Base-by-base conservation (phyloP, 768 basidiomycete species). In the Boletus sensibilis region DNA sequence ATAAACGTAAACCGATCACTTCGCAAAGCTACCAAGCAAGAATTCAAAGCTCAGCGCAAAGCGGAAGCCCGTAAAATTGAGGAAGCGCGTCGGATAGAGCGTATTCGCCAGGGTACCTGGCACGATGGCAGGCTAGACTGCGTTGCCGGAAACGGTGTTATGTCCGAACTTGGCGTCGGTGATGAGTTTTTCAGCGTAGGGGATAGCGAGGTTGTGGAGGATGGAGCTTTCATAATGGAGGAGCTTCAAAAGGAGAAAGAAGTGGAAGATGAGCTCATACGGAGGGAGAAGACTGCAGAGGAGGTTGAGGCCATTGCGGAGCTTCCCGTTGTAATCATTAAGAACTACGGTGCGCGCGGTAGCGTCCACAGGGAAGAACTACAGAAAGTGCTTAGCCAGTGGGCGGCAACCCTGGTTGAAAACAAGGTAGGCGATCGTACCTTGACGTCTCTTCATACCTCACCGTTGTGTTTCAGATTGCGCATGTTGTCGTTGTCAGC, bases 401-500 rank as follows among this genome's bases (percentile, higher is more conserved):
- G 96, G 96, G 88, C 84, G 3, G 92, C 91, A 0, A 78, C 76
- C 11, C 74, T 98, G 43, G 84, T 87, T 0, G 92, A 97, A 67
- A 90, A 86, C 60, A 82, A 88, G 76, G 92, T 91, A 54, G 42
- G 74, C 59, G 8, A 12, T 31, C 40, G 23, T 45, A 23, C 29
- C 34, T 25, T 21, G 7, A 50, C 38, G 33, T 46, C 7, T 18
- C 14, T 2, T 14, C 27, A 33, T 52, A 23, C 42, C 50, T 55
- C 39, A n/a, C 41, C 27, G 41, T 51, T 4, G 8, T 9, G n/a
- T 21, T 40, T 23, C 58, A 94, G 91, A 77, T 92, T 54, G 96
- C 96, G 0, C 95, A 98, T 71, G 93, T 97, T 44, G 77, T 99
- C 46, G 84, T 98, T 34, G 75, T 94, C 42, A 92, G 92, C 63